Percentiles rank a stretch among this genome's conserved stretches.
phyloP scores from a whole-genome alignment of 2,329 filamentous ascomycete genomes.

The Zalaria sp. region DNA sequence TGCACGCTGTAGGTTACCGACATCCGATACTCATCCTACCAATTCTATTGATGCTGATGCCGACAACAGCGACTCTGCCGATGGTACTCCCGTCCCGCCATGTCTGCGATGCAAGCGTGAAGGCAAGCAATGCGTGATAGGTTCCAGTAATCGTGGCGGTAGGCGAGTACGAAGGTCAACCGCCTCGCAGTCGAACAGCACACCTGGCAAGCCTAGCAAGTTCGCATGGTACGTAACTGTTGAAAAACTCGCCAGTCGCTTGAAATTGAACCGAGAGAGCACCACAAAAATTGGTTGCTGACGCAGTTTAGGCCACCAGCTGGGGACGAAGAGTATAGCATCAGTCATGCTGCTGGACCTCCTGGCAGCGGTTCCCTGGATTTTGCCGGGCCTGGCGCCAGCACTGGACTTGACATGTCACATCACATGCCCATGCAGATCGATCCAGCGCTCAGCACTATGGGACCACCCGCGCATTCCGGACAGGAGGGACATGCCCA shows the following conservation, averaged over 20 bases:
- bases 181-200: not conserved
- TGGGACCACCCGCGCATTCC: constrained; percentile 4
- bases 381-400: too few species aligned
- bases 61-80: constrained; percentile 24
- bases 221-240: too few species aligned
- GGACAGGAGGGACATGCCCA: not conserved
- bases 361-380: too few species aligned
- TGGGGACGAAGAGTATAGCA: not conserved
- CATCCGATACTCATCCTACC: not conserved
- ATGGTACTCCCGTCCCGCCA: constrained; percentile 35
- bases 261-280: too few species aligned
- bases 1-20: constrained; percentile 34
- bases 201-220: too few species aligned
- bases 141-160: constrained; percentile 45
- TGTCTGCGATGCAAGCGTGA: constrained; percentile 45
- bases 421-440: constrained; percentile 13
- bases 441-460: constrained; percentile 7
- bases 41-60: constrained; percentile 10
- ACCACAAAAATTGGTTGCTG: too few species aligned
- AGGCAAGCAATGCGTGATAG: constrained; percentile 43
- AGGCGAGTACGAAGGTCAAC: constrained; percentile 41
- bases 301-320: too few species aligned
- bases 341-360: not conserved
- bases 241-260: too few species aligned
- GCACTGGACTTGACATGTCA: too few species aligned